Conservation (phyloP, 495 filamentous ascomycete species). For the Xylaria curta region DNA sequence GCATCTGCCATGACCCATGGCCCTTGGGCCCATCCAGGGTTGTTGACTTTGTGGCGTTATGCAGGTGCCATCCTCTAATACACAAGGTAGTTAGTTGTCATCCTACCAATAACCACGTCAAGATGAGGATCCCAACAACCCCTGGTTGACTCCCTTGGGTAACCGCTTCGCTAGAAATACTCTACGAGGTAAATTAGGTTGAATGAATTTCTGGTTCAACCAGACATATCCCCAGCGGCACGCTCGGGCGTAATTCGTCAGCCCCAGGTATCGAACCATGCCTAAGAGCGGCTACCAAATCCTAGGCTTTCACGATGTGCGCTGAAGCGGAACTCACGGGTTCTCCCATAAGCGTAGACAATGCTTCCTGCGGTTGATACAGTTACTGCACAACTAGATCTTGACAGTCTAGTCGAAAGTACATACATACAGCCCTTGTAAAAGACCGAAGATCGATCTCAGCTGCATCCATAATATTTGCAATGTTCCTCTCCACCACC, state of each 20-base stretch:
- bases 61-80: slow-evolving; percentile 16
- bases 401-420: background rate
- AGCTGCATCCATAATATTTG: slow-evolving; percentile 13
- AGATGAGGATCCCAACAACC: slow-evolving; percentile 10
- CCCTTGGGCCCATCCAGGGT: background rate
- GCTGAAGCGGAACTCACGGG: background rate
- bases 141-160: background rate
- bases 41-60: slow-evolving; percentile 17
- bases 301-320: background rate
- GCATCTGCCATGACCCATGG: slow-evolving; percentile 7
- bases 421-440: background rate
- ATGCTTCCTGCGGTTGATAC: background rate
- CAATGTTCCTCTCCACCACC: slow-evolving; percentile 16
- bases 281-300: background rate
- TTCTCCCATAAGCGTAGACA: background rate
- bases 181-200: slow-evolving; percentile 18
- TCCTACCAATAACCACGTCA: background rate
- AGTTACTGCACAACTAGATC: slow-evolving; percentile 13
- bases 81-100: background rate
- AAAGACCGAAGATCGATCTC: slow-evolving; percentile 21
- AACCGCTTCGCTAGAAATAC: background rate
- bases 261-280: background rate
- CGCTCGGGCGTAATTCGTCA: background rate
- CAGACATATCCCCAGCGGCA: background rate
- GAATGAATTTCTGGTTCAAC: background rate